These are phyloP conservation scores for Coleophoma eucalyptorum DNA, from an alignment of 2,329 filamentous ascomycete species.

Conservation along the genomic window DNA sequence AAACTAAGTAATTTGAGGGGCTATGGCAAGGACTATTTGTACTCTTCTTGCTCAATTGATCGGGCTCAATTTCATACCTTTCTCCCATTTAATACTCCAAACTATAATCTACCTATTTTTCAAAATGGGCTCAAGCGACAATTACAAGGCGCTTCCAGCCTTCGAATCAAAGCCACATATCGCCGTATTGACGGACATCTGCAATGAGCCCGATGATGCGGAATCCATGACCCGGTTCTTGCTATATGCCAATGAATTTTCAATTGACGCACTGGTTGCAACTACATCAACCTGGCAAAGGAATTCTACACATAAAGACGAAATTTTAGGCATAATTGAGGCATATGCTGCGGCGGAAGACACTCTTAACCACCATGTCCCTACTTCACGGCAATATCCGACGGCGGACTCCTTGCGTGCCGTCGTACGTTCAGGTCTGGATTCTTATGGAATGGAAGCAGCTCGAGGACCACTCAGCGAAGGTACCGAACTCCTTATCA, in stretches of 20 bases:
- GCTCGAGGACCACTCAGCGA: constrained; percentile 11
- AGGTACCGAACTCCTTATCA: constrained; percentile 40
- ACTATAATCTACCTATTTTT: no score
- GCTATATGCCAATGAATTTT: constrained; percentile 41
- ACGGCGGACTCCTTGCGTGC: constrained; percentile 29
- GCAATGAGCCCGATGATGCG: constrained; percentile 42
- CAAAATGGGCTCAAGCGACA: neutral
- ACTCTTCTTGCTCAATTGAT: no score
- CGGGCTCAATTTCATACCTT: neutral
- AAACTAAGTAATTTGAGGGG: no score
- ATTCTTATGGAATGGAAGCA: constrained; percentile 11
- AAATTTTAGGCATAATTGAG: constrained; percentile 39
- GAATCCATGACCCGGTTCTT: constrained; percentile 41
- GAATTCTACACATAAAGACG: constrained; percentile 31
- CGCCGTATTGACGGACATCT: constrained; percentile 40
- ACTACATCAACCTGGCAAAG: constrained; percentile 42
- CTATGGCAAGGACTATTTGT: no score
- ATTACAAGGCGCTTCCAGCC: neutral
- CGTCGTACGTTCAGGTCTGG: constrained; percentile 34
- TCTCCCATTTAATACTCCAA: neutral
- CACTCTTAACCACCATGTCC: constrained; percentile 45
- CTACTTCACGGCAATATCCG: constrained; percentile 38
- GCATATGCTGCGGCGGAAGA: constrained; percentile 38
- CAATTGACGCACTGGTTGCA: constrained; percentile 41
- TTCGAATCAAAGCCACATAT: constrained; percentile 23